phyloP scores from a whole-genome alignment of 345 rosid genomes.

The Linum lewisii region DNA sequence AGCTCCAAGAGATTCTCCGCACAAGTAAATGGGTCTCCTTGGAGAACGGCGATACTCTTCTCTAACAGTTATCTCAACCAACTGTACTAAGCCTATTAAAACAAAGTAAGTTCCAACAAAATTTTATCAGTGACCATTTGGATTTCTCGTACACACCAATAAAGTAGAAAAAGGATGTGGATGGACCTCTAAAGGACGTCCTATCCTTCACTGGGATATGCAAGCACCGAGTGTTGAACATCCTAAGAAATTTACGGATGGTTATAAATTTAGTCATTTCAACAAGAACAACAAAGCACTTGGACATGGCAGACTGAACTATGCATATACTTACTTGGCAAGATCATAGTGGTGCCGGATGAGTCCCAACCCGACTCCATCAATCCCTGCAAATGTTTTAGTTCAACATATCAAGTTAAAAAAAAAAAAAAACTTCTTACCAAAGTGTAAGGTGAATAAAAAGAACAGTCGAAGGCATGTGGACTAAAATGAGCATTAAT shows the following conservation, averaged over 20 bases:
- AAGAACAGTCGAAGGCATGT: too few relatives aligned
- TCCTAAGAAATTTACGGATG: slow-evolving; percentile 29
- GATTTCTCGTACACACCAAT: neutral
- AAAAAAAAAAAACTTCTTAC: too few relatives aligned
- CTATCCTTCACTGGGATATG: slow-evolving; percentile 71
- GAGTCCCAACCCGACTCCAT: slow-evolving; percentile 62
- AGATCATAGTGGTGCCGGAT: slow-evolving; percentile 41
- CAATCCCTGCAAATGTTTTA: slow-evolving; percentile 33
- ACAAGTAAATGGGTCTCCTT: slow-evolving; percentile 58
- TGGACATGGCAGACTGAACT: neutral
- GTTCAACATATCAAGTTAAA: too few relatives aligned
- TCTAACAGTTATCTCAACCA: slow-evolving; percentile 44
- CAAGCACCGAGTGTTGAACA: slow-evolving; percentile 64
- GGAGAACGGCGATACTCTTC: slow-evolving; percentile 31
- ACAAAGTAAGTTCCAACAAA: slow-evolving; percentile 7
- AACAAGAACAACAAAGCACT: neutral
- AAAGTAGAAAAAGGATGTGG: neutral
- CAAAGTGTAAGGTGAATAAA: too few relatives aligned
- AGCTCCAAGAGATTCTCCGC: slow-evolving; percentile 78
- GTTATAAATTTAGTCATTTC: neutral
- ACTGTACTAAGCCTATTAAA: slow-evolving; percentile 42
- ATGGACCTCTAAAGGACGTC: slow-evolving; percentile 49
- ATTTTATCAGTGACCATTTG: neutral
- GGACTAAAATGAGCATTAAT: too few relatives aligned
- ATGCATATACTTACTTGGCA: slow-evolving; percentile 38